phyloP scores from a whole-genome alignment of 2,329 filamentous ascomycete genomes.

The Chalaropsis ovoidea region DNA sequence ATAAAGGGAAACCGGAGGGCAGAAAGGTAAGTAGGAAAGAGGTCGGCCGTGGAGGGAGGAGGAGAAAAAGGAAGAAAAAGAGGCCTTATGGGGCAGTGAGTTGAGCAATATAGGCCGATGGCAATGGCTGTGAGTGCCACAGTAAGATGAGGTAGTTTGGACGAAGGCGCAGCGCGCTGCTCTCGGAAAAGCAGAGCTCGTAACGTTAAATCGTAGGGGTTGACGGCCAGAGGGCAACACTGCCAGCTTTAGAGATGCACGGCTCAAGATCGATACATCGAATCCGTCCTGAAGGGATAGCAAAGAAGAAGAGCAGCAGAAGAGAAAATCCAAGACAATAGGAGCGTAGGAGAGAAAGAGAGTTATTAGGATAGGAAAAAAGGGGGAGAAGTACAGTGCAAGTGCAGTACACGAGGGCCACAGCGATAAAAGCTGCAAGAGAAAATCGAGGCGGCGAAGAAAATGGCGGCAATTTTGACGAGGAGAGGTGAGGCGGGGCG shows the following conservation, averaged over 20 bases:
- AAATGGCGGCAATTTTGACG: conserved; percentile 13
- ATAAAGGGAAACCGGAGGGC: background rate
- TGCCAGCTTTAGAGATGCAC: conserved; percentile 10
- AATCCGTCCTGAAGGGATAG: conserved; percentile 14
- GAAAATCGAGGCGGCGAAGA: conserved; percentile 11
- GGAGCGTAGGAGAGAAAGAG: background rate
- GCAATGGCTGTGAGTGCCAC: conserved; percentile 15
- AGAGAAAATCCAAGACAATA: background rate
- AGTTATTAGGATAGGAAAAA: conserved; percentile 5
- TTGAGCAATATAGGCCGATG: conserved; percentile 16
- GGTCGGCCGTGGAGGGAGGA: conserved; percentile 2
- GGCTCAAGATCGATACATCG: conserved; percentile 5
- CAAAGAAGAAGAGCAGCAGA: conserved; percentile 1
- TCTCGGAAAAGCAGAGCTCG: conserved; percentile 13
- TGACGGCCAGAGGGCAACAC: conserved; percentile 10
- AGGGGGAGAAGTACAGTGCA: background rate
- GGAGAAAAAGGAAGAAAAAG: background rate
- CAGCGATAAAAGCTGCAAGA: background rate
- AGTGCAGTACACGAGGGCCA: background rate
- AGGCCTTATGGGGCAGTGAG: conserved; percentile 14
- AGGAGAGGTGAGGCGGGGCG: background rate
- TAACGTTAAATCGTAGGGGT: conserved; percentile 15
- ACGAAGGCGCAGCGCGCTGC: conserved; percentile 14
- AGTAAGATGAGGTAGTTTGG: conserved; percentile 16
- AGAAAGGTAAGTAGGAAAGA: conserved; percentile 1